phyloP scores from a whole-genome alignment of 345 rosid genomes.

The Eucalyptus leucophloia region DNA sequence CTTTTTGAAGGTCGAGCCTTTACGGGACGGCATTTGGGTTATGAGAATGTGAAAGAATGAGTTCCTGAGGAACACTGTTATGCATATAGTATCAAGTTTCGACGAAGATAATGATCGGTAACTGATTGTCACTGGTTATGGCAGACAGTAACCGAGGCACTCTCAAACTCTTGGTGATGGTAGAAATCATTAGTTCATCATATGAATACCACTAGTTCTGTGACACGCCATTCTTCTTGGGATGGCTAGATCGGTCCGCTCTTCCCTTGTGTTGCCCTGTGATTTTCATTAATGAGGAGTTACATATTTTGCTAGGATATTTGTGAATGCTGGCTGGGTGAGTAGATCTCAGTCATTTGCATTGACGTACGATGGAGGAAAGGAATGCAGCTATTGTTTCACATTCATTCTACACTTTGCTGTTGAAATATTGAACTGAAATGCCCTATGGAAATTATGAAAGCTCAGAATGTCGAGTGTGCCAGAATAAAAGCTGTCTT shows the following conservation, averaged over 20 bases:
- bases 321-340: background rate
- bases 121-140: background rate
- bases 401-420: background rate
- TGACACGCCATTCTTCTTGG: background rate
- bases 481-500: background rate
- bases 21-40: fast-evolving
- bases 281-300: background rate
- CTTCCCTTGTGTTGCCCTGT: background rate
- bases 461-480: background rate
- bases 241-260: background rate
- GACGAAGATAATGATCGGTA: background rate
- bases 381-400: background rate
- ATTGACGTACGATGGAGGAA: background rate
- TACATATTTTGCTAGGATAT: background rate
- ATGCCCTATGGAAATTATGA: background rate
- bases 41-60: background rate
- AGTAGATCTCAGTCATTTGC: background rate
- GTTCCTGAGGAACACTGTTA: background rate
- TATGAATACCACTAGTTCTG: background rate
- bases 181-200: background rate
- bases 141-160: background rate
- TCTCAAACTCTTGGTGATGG: background rate
- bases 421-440: background rate
- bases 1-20: background rate
- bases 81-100: background rate